Evolutionary conservation across 805 yeast genomes (phyloP).

Genomic region (Candida nanaspora): DNA sequence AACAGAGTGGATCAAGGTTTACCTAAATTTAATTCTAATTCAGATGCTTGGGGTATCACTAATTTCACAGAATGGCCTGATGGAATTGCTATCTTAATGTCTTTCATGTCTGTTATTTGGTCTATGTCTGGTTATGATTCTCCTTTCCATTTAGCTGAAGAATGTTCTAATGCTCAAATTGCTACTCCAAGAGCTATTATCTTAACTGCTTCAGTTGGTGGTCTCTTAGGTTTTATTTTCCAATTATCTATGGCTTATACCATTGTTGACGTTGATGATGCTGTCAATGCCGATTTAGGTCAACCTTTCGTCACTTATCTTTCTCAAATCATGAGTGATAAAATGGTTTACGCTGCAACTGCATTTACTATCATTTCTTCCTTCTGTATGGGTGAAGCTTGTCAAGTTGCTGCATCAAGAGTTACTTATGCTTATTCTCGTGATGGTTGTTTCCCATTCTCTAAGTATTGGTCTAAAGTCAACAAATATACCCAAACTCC

Average conservation of each 20-base stretch:
- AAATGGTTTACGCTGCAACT: slow-evolving; percentile 35
- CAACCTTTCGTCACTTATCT: slow-evolving; percentile 56
- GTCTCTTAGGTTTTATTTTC: slow-evolving; percentile 47
- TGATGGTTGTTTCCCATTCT: slow-evolving; percentile 59
- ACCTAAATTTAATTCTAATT: slow-evolving; percentile 42
- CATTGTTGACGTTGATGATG: slow-evolving; percentile 39
- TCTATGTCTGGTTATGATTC: slow-evolving; percentile 73
- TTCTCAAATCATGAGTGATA: slow-evolving; percentile 37
- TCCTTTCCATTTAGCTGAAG: slow-evolving; percentile 72
- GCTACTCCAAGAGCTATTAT: slow-evolving; percentile 68
- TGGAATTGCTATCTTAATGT: slow-evolving; percentile 50
- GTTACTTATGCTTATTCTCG: slow-evolving; percentile 63
- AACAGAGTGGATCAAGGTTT: slow-evolving; percentile 28
- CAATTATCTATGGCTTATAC: slow-evolving; percentile 59
- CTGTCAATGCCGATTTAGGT: slow-evolving; percentile 43
- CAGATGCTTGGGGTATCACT: slow-evolving; percentile 45
- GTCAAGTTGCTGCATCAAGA: slow-evolving; percentile 61
- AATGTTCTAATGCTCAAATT: slow-evolving; percentile 52
- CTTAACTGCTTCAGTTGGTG: slow-evolving; percentile 49
- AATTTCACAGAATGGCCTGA: slow-evolving; percentile 60
- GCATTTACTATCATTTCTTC: slow-evolving; percentile 36
- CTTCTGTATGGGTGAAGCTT: slow-evolving; percentile 47
- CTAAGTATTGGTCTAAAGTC: slow-evolving; percentile 42
- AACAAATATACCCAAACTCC: slow-evolving; percentile 52
- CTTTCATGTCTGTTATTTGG: slow-evolving; percentile 59